phyloP scores from a whole-genome alignment of 2,329 filamentous ascomycete genomes.

The Pseudomassariella vexata region DNA sequence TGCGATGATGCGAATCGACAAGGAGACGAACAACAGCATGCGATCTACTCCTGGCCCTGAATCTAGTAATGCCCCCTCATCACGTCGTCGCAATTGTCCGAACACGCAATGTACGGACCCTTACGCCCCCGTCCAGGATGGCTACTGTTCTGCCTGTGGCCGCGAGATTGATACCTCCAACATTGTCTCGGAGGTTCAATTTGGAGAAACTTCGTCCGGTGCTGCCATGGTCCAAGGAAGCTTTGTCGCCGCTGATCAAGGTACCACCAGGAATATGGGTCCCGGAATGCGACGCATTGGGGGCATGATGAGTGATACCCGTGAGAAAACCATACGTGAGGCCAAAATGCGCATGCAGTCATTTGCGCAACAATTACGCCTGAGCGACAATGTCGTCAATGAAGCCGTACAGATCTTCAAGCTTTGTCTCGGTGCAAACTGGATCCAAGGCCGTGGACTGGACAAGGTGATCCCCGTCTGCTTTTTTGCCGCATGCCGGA shows the following conservation, averaged over 20 bases:
- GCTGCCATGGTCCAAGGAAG: slow-evolving; percentile 88
- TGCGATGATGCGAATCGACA: slow-evolving; percentile 19
- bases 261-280: slow-evolving; percentile 63
- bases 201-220: slow-evolving; percentile 80
- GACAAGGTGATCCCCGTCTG: slow-evolving; percentile 85
- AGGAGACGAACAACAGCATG: slow-evolving; percentile 16
- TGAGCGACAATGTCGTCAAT: slow-evolving; percentile 58
- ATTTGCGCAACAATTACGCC: slow-evolving; percentile 53
- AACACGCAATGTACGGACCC: slow-evolving; percentile 57
- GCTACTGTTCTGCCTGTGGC: slow-evolving; percentile 78
- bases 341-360: slow-evolving; percentile 54
- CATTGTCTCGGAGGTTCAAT: slow-evolving; percentile 87
- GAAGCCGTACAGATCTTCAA: slow-evolving; percentile 70
- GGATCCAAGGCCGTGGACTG: slow-evolving; percentile 79
- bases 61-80: slow-evolving; percentile 18
- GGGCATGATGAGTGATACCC: slow-evolving; percentile 45
- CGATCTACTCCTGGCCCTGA: slow-evolving; percentile 14
- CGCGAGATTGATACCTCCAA: slow-evolving; percentile 78
- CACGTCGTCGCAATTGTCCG: slow-evolving; percentile 42
- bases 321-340: slow-evolving; percentile 56
- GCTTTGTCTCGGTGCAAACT: slow-evolving; percentile 67
- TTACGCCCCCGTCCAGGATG: slow-evolving; percentile 49
- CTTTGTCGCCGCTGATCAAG: slow-evolving; percentile 80
- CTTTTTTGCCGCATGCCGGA: slow-evolving; percentile 82
- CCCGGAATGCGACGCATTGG: slow-evolving; percentile 57